Evolutionary conservation across 208 protist genomes (phyloP).

Genomic region (Wallacemonas sp.): DNA sequence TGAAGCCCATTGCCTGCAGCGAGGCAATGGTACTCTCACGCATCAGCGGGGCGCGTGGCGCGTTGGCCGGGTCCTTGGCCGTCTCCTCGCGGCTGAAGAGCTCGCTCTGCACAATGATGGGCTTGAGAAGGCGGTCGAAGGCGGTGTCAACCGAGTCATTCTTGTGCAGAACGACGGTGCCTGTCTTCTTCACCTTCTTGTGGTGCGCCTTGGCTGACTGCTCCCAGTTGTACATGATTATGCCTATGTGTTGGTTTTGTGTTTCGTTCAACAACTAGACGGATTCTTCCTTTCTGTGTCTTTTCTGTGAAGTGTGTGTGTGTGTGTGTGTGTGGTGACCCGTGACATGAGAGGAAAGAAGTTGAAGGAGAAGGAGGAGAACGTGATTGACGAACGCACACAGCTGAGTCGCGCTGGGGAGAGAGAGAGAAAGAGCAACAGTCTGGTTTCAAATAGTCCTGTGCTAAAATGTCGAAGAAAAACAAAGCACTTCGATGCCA

Average conservation of each 20-base stretch:
- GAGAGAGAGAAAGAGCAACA: neutral
- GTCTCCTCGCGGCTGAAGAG: slow-evolving; percentile 22
- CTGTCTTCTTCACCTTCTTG: slow-evolving; percentile 81
- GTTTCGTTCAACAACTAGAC: too few species aligned
- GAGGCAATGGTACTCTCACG: slow-evolving; percentile 47
- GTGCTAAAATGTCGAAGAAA: slow-evolving; percentile 8
- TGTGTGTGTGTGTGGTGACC: too few species aligned
- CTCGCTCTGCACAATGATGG: slow-evolving; percentile 38
- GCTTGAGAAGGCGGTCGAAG: slow-evolving; percentile 73
- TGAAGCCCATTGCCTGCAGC: slow-evolving; percentile 64
- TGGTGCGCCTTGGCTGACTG: slow-evolving; percentile 40
- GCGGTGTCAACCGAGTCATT: slow-evolving; percentile 61
- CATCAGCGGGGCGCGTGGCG: slow-evolving; percentile 59
- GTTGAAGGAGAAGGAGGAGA: neutral
- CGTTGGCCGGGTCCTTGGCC: slow-evolving; percentile 20
- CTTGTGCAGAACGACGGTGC: slow-evolving; percentile 84
- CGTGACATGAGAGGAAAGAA: slow-evolving; percentile 2
- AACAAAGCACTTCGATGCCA: slow-evolving; percentile 3
- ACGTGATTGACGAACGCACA: neutral
- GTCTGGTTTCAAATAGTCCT: neutral
- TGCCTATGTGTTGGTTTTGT: neutral
- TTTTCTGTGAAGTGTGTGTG: neutral
- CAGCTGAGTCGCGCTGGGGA: neutral
- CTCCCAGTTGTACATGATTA: slow-evolving; percentile 82
- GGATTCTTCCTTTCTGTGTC: slow-evolving; percentile 1